Percentiles rank a stretch among this genome's conserved stretches.
Evolutionary conservation across 169 alveolate species (phyloP).

Genomic region (Cryptosporidium viatorum): DNA sequence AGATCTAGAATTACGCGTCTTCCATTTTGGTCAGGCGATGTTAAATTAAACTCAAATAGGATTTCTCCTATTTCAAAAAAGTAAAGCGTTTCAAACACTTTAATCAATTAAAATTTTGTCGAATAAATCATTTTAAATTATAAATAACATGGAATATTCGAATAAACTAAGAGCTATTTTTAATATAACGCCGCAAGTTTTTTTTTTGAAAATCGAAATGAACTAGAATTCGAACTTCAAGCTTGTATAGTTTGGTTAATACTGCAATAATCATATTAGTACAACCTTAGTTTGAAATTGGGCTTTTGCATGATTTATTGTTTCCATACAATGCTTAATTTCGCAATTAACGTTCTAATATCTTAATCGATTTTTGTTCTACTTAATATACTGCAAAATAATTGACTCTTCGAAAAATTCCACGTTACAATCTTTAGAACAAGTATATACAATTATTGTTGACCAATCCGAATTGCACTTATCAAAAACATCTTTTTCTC

Average conservation of each 20-base stretch:
- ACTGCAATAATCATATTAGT: too few relatives aligned
- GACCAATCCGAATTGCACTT: slow-evolving; percentile 50
- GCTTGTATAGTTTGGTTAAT: too few relatives aligned
- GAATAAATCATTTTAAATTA: not conserved
- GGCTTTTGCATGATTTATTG: too few relatives aligned
- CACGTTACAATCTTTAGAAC: slow-evolving; percentile 42
- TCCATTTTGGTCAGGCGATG: slow-evolving; percentile 76
- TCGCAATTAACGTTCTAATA: not conserved
- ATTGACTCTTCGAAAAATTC: slow-evolving; percentile 22
- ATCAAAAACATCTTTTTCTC: slow-evolving; percentile 10
- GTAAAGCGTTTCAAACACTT: not conserved
- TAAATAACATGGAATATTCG: not conserved
- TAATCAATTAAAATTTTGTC: too few relatives aligned
- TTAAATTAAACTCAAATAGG: slow-evolving; percentile 40
- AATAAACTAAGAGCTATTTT: too few relatives aligned
- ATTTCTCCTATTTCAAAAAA: slow-evolving; percentile 33
- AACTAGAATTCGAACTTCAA: not conserved
- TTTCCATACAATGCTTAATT: not conserved
- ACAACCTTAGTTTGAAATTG: too few relatives aligned
- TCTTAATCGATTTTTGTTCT: not conserved
- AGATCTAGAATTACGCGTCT: slow-evolving; percentile 71
- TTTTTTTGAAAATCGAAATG: too few relatives aligned
- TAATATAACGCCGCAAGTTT: too few relatives aligned
- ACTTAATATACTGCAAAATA: slow-evolving; percentile 11
- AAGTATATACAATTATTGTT: slow-evolving; percentile 42